Evolutionary conservation across 2,329 filamentous ascomycete species (phyloP).

Genomic region (Alternaria sp.): DNA sequence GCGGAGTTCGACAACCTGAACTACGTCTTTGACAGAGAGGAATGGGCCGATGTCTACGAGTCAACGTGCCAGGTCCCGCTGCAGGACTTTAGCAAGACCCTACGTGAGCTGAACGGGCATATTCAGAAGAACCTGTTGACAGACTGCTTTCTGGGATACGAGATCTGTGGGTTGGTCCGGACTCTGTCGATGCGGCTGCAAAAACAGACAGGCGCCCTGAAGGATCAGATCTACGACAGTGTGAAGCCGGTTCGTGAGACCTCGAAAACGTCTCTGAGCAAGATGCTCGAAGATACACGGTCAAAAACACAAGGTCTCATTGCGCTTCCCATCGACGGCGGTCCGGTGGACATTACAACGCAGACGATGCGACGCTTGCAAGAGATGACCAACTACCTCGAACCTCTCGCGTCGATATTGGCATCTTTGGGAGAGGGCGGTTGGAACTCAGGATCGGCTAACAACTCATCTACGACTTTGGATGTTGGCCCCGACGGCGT

Average conservation of each 20-base stretch:
- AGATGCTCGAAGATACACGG: constrained; percentile 83
- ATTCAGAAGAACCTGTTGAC: constrained; percentile 85
- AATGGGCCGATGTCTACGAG: constrained; percentile 81
- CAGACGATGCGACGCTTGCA: constrained; percentile 88
- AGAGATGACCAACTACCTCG: constrained; percentile 84
- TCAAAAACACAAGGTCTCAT: constrained; percentile 70
- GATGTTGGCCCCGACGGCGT: constrained; percentile 89
- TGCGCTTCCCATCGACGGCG: constrained; percentile 77
- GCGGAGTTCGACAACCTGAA: constrained; percentile 92
- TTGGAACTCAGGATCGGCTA: constrained; percentile 67
- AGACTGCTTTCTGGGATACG: constrained; percentile 94
- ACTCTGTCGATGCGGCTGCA: constrained; percentile 80
- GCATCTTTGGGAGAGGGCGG: constrained; percentile 91
- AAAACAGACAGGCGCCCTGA: constrained; percentile 82
- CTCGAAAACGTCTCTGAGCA: constrained; percentile 82
- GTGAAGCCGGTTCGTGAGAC: constrained; percentile 91
- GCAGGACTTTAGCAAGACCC: constrained; percentile 80
- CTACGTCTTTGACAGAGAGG: constrained; percentile 82
- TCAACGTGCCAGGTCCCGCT: constrained; percentile 79
- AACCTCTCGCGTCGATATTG: constrained; percentile 87
- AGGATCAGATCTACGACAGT: constrained; percentile 80
- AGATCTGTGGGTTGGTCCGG: constrained; percentile 90
- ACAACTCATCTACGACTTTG: constrained; percentile 69
- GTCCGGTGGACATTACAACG: constrained; percentile 75
- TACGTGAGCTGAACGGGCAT: constrained; percentile 87